Conservation (phyloP, 306 rosid genomes). For the Glycine latifolia region DNA sequence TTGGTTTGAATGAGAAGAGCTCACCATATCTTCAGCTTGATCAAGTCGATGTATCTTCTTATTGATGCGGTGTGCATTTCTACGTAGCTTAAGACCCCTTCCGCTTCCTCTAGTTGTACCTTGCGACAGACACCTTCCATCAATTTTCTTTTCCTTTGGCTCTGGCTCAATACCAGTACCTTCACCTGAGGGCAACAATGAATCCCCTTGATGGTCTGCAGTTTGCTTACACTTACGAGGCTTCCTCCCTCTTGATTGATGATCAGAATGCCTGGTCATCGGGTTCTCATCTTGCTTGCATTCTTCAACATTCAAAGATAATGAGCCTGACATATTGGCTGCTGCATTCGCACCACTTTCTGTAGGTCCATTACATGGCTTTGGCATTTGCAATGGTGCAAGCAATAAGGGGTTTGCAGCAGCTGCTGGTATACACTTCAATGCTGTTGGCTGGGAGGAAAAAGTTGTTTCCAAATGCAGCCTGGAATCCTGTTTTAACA, state of each 20-base stretch:
- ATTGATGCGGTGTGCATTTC: neutral
- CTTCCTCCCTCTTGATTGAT: too few species aligned
- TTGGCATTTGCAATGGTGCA: neutral
- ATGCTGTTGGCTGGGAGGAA: constrained; percentile 4
- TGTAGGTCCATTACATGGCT: neutral
- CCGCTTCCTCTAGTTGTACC: neutral
- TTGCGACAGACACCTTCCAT: neutral
- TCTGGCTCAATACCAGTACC: neutral
- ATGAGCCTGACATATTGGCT: neutral
- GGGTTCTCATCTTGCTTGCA: neutral
- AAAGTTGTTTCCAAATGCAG: constrained; percentile 13
- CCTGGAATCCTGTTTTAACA: constrained; percentile 23
- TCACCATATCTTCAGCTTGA: neutral
- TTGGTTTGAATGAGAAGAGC: neutral
- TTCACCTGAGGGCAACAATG: constrained; percentile 23
- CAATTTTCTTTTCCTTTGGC: neutral
- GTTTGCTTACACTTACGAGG: too few species aligned
- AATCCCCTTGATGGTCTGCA: neutral
- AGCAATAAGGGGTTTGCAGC: neutral
- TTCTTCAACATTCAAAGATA: constrained; percentile 22
- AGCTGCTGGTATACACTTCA: constrained; percentile 12
- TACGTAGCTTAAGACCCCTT: neutral
- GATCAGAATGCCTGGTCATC: too few species aligned
- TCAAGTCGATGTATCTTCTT: neutral
- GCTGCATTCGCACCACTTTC: constrained; percentile 8